phyloP scores from a whole-genome alignment of 805 yeast species.

The Isabelozyma rhagii region DNA sequence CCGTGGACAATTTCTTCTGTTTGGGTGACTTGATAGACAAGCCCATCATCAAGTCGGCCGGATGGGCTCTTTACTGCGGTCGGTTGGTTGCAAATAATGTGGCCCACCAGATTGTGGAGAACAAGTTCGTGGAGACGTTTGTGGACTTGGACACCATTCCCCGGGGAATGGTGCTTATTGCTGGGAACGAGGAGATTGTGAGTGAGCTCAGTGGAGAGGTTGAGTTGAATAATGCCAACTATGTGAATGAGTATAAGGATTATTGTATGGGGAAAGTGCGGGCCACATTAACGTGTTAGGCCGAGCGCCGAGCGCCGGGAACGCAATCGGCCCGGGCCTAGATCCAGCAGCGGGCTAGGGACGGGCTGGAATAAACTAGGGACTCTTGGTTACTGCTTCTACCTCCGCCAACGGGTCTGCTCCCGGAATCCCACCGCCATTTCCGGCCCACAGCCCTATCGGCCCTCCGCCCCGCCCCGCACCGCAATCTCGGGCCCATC shows the following conservation, averaged over 20 bases:
- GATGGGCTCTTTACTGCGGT: constrained; percentile 45
- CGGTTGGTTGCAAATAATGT: constrained; percentile 37
- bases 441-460: too few relatives aligned
- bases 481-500: too few relatives aligned
- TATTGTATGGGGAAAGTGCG: constrained; percentile 40
- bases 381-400: too few relatives aligned
- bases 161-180: constrained; percentile 40
- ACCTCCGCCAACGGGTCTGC: too few relatives aligned
- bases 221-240: constrained; percentile 28
- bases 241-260: constrained; percentile 37
- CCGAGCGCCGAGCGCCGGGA: too few relatives aligned
- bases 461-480: too few relatives aligned
- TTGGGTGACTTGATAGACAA: constrained; percentile 39
- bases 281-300: constrained; percentile 22
- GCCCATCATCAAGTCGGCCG: constrained; percentile 42
- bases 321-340: too few relatives aligned
- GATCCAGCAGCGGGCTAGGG: too few relatives aligned
- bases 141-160: constrained; percentile 34
- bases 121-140: constrained; percentile 28
- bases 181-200: constrained; percentile 35
- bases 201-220: constrained; percentile 34
- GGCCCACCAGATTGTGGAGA: constrained; percentile 23
- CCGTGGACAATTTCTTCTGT: constrained; percentile 26
- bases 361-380: too few relatives aligned
- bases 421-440: too few relatives aligned